These are phyloP conservation scores for Pleurotus eryngii DNA, from an alignment of 768 basidiomycete genomes.

Conservation along the genomic window DNA sequence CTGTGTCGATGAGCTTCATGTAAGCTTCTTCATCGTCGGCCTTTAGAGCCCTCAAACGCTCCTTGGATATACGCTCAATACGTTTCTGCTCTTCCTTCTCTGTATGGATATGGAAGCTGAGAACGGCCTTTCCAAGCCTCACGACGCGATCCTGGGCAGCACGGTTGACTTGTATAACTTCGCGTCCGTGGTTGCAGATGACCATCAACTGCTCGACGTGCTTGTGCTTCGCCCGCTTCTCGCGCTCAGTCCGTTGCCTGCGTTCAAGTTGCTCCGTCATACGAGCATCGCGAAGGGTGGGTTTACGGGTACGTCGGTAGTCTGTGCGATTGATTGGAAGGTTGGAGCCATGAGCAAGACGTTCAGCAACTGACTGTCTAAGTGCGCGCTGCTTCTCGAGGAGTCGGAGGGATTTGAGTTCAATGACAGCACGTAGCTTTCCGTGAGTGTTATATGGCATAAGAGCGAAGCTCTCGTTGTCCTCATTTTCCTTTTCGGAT, in stretches of 20 bases:
- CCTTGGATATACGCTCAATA: slow-evolving; percentile 93
- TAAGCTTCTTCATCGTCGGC: slow-evolving; percentile 99
- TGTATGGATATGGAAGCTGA: slow-evolving; percentile 81
- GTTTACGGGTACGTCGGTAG: slow-evolving; percentile 85
- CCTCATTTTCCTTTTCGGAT: slow-evolving; percentile 42
- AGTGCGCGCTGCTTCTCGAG: slow-evolving; percentile 90
- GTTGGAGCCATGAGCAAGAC: slow-evolving; percentile 82
- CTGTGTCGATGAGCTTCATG: slow-evolving; percentile 97
- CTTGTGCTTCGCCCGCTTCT: slow-evolving; percentile 92
- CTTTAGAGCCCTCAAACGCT: slow-evolving; percentile 96
- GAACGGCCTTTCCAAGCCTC: slow-evolving; percentile 76
- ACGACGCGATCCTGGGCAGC: slow-evolving; percentile 61
- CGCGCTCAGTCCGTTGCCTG: slow-evolving; percentile 88
- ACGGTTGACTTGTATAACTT: slow-evolving; percentile 65
- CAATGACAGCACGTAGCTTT: slow-evolving; percentile 87
- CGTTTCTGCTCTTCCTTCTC: slow-evolving; percentile 99
- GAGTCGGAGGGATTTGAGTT: slow-evolving; percentile 85
- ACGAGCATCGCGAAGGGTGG: slow-evolving; percentile 83
- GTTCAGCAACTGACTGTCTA: slow-evolving; percentile 82
- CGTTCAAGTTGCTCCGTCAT: slow-evolving; percentile 87
- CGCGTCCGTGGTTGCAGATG: slow-evolving; percentile 81
- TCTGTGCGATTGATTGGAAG: slow-evolving; percentile 89
- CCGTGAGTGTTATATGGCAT: slow-evolving; percentile 67
- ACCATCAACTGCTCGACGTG: slow-evolving; percentile 90
- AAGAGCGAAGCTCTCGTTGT: slow-evolving; percentile 26